Conservation (phyloP, 352 stramenopile genomes). For the Aphanomyces euteiches region DNA sequence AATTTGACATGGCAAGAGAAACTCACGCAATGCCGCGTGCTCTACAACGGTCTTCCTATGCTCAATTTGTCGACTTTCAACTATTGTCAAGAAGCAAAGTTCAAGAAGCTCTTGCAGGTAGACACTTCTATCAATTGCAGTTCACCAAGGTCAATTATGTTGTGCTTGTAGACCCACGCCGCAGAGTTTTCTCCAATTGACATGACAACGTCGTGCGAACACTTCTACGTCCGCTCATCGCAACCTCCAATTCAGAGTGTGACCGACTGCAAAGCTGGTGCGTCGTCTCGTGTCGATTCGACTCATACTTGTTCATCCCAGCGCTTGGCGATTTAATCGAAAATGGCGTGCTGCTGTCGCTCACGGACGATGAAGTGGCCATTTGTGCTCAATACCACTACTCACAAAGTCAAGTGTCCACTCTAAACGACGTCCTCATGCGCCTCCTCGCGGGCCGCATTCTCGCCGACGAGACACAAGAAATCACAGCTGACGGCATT, state of each 20-base stretch:
- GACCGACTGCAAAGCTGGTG: slow-evolving; percentile 1
- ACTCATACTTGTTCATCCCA: neutral
- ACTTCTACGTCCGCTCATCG: slow-evolving; percentile 15
- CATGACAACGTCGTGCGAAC: slow-evolving; percentile 26
- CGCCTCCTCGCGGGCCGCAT: slow-evolving; percentile 26
- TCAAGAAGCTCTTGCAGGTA: slow-evolving; percentile 27
- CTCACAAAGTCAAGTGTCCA: slow-evolving; percentile 7
- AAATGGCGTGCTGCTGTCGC: slow-evolving; percentile 22
- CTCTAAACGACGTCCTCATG: slow-evolving; percentile 26
- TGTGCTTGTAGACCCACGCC: neutral
- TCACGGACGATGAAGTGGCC: slow-evolving; percentile 5
- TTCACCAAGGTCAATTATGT: neutral
- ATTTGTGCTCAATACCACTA: slow-evolving; percentile 20
- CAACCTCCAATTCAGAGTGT: neutral
- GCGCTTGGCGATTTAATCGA: slow-evolving; percentile 5
- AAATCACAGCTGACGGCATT: slow-evolving; percentile 22
- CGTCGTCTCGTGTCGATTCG: neutral
- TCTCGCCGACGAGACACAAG: slow-evolving; percentile 25
- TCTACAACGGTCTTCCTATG: slow-evolving; percentile 7
- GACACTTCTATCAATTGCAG: neutral
- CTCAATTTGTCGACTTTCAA: slow-evolving; percentile 22
- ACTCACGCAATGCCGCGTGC: slow-evolving; percentile 19
- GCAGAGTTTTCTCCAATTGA: slow-evolving; percentile 28
- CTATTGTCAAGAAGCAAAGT: slow-evolving; percentile 28
- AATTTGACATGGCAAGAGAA: slow-evolving; percentile 25